A percentile compares a stretch with the other conserved stretches of the same genome.
Evolutionary conservation across 2,329 filamentous ascomycete species (phyloP).

Genomic region (Fusarium musae): DNA sequence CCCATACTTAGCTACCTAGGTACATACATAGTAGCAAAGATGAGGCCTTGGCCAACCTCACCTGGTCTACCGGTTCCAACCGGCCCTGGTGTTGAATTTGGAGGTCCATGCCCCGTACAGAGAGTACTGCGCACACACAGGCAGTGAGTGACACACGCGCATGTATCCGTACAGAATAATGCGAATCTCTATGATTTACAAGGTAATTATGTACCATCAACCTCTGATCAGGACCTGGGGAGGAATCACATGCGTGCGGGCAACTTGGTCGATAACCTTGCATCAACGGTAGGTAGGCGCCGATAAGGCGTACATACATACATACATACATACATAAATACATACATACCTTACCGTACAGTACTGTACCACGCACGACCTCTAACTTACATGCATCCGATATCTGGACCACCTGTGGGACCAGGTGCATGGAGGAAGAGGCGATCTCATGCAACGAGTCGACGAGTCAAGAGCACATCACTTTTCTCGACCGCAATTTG

Average conservation of each 20-base stretch:
- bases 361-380: not conserved
- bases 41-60: not conserved
- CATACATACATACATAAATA: no score
- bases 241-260: constrained; percentile 15
- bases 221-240: constrained; percentile 9
- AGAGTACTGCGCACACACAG: not conserved
- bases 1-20: not conserved
- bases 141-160: no score
- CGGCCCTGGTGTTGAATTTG: not conserved
- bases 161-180: not conserved
- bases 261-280: constrained; percentile 24
- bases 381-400: not conserved
- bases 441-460: not conserved
- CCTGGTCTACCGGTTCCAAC: constrained; percentile 12
- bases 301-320: constrained; percentile 18
- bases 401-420: constrained; percentile 8
- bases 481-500: not conserved
- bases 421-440: constrained; percentile 2
- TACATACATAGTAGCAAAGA: not conserved
- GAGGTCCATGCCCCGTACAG: not conserved
- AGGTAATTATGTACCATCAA: not conserved
- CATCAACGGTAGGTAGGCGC: constrained; percentile 4
- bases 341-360: not conserved
- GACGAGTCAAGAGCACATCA: not conserved
- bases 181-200: not conserved